phyloP scores from a whole-genome alignment of 192 early-diverging fungal species.

The Coemansia sp. region DNA sequence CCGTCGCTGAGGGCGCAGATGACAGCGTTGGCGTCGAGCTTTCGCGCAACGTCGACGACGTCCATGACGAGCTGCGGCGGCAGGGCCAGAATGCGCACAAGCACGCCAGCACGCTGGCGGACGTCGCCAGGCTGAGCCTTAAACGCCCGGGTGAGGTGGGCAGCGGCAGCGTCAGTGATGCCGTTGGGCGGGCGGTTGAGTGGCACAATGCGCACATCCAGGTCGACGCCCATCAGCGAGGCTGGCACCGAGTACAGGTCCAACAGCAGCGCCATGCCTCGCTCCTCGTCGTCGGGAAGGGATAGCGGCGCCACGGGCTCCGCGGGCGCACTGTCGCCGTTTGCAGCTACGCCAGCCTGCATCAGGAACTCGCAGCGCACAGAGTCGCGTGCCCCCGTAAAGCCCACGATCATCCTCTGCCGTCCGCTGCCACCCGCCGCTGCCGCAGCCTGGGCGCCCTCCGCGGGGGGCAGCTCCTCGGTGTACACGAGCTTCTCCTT shows the following conservation, averaged over 20 bases:
- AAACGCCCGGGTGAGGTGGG: slow-evolving; percentile 22
- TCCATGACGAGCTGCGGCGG: slow-evolving; percentile 51
- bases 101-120: slow-evolving; percentile 35
- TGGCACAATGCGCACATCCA: slow-evolving; percentile 48
- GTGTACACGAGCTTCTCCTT: slow-evolving; percentile 43
- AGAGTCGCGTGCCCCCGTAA: slow-evolving; percentile 39
- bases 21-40: slow-evolving; percentile 18
- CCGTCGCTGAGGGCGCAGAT: slow-evolving; percentile 22
- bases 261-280: slow-evolving; percentile 13
- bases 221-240: slow-evolving; percentile 35
- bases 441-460: background rate
- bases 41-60: slow-evolving; percentile 24
- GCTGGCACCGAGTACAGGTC: slow-evolving; percentile 31
- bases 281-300: background rate
- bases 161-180: slow-evolving; percentile 37
- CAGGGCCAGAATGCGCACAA: slow-evolving; percentile 40
- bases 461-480: slow-evolving; percentile 6
- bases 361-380: slow-evolving; percentile 53
- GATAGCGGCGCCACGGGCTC: background rate
- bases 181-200: slow-evolving; percentile 48
- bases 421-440: background rate
- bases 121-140: slow-evolving; percentile 27
- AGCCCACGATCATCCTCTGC: slow-evolving; percentile 46
- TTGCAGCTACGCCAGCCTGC: slow-evolving; percentile 17
- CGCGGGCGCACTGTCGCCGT: background rate